phyloP scores from a whole-genome alignment of 2,329 filamentous ascomycete genomes.

The Fusarium udum region DNA sequence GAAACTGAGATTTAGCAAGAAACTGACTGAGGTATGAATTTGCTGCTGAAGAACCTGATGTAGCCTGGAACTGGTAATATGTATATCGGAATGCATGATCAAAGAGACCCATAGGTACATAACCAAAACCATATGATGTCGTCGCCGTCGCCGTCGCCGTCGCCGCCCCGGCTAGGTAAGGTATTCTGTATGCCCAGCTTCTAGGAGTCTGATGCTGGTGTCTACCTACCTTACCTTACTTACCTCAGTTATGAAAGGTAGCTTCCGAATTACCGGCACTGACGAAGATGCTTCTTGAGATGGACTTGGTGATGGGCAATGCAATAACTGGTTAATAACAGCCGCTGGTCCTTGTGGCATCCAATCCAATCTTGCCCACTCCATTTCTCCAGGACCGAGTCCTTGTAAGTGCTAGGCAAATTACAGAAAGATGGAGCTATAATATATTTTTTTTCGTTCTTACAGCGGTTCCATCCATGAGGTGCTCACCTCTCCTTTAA shows the following conservation, averaged over 20 bases:
- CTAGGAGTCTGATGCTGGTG: slow-evolving; percentile 1
- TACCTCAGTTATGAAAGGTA: background rate
- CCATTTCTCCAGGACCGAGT: slow-evolving; percentile 26
- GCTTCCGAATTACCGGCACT: background rate
- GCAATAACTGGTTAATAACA: background rate
- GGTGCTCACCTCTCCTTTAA: too few relatives aligned
- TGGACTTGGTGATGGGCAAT: background rate
- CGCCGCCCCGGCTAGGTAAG: slow-evolving; percentile 3
- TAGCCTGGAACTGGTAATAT: slow-evolving; percentile 8
- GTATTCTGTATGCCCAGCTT: background rate
- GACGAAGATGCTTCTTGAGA: background rate
- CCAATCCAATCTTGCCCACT: background rate
- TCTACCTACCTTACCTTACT: background rate
- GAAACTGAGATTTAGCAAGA: background rate
- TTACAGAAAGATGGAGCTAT: slow-evolving; percentile 8
- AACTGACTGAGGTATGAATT: slow-evolving; percentile 9
- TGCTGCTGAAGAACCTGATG: slow-evolving; percentile 15
- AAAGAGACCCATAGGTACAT: slow-evolving; percentile 3
- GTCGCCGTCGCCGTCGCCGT: slow-evolving; percentile 7
- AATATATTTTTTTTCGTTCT: background rate
- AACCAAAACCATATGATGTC: slow-evolving; percentile 6
- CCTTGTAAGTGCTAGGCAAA: slow-evolving; percentile 14
- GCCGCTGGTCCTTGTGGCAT: slow-evolving; percentile 6
- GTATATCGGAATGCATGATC: slow-evolving; percentile 23
- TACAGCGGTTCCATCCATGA: background rate